Percentiles rank a stretch among this genome's conserved stretches.
These are phyloP conservation scores for Teunomyces stri DNA, from an alignment of 805 yeast genomes.

Conservation along the genomic window DNA sequence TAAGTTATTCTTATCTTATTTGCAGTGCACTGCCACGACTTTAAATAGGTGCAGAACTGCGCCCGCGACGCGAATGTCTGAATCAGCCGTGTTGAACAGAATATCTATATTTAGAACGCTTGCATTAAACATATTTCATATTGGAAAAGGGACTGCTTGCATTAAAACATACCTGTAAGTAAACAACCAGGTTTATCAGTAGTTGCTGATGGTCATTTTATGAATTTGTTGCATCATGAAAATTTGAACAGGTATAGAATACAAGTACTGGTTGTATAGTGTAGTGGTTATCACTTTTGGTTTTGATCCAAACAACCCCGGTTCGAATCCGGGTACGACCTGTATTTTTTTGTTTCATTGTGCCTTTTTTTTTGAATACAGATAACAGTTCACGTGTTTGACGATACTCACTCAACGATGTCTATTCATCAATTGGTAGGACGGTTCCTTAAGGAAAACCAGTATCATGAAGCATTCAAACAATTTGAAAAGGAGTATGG, in stretches of 20 bases:
- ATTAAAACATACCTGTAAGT: no score
- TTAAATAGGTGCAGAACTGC: background rate
- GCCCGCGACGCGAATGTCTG: background rate
- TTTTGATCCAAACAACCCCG: conserved; percentile 81
- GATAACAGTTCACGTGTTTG: background rate
- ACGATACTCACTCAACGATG: background rate
- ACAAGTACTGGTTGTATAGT: conserved; percentile 50
- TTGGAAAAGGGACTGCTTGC: no score
- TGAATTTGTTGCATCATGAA: no score
- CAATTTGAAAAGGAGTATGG: conserved; percentile 49
- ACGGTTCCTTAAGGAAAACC: conserved; percentile 53
- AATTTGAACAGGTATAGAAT: no score
- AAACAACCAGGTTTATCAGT: background rate
- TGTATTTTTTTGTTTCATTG: conserved; percentile 15
- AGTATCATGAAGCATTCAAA: conserved; percentile 45
- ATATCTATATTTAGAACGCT: background rate
- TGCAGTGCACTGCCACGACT: background rate
- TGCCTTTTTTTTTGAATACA: background rate
- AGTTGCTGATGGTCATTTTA: background rate
- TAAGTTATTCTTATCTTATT: background rate
- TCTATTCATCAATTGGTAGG: conserved; percentile 43
- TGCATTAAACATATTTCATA: no score
- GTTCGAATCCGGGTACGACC: conserved; percentile 87
- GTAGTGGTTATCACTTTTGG: conserved; percentile 82
- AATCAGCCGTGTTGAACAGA: background rate